A percentile compares a stretch with the other conserved stretches of the same genome.
phyloP scores from a whole-genome alignment of 306 rosid species.

The Urtica urens region DNA sequence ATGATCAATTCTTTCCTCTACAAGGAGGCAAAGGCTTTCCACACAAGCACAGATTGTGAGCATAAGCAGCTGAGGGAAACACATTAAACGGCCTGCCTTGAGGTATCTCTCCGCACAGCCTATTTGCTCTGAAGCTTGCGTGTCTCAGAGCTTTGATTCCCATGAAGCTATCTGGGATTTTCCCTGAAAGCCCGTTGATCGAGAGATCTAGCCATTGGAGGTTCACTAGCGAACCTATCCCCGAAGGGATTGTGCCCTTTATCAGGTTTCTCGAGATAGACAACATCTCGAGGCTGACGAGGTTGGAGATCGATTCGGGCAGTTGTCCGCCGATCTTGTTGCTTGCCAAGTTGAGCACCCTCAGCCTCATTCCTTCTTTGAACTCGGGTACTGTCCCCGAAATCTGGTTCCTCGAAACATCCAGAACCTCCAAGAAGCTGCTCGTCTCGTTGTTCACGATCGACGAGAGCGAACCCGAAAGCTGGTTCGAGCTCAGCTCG shows the following conservation, averaged over 20 bases:
- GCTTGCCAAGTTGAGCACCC: conserved; percentile 50
- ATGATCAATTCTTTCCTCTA: conserved; percentile 24
- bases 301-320: conserved; percentile 62
- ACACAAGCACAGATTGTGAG: conserved; percentile 79
- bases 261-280: conserved; percentile 81
- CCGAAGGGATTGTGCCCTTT: conserved; percentile 53
- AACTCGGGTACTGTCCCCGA: conserved; percentile 65
- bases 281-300: conserved; percentile 45
- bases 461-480: conserved; percentile 54
- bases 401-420: conserved; percentile 63
- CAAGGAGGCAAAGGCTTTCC: conserved; percentile 89
- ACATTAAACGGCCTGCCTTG: conserved; percentile 72
- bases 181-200: conserved; percentile 61
- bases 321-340: conserved; percentile 63
- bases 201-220: conserved; percentile 90
- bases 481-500: conserved; percentile 59
- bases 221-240: conserved; percentile 44
- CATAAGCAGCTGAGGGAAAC: conserved; percentile 72
- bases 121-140: conserved; percentile 80
- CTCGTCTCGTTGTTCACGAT: conserved; percentile 46
- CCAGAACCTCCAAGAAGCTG: conserved; percentile 63
- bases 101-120: conserved; percentile 86
- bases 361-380: conserved; percentile 42
- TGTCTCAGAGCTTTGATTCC: conserved; percentile 53
- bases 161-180: conserved; percentile 61